Percentiles rank a stretch among this genome's conserved stretches.
phyloP scores from a whole-genome alignment of 352 stramenopile genomes.

The Aphanomyces invadans region DNA sequence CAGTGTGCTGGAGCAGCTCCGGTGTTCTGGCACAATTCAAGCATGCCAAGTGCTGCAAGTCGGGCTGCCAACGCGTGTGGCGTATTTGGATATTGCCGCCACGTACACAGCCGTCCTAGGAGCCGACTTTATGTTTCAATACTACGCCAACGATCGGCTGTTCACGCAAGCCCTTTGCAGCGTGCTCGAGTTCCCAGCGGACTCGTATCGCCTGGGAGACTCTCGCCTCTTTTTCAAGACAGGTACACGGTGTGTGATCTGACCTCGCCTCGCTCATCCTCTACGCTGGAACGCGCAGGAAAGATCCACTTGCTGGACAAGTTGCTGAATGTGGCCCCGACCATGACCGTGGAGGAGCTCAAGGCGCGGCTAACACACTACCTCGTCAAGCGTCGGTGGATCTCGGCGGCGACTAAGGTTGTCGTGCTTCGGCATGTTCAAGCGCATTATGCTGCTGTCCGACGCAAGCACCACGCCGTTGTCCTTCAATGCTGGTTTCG shows the following conservation, averaged over 20 bases:
- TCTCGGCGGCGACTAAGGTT: slow-evolving; percentile 50
- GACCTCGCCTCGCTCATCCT: too few relatives aligned
- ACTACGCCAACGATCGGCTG: slow-evolving; percentile 72
- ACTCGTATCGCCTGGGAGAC: slow-evolving; percentile 66
- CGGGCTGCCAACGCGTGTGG: slow-evolving; percentile 67
- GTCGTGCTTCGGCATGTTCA: slow-evolving; percentile 62
- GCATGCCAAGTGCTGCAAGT: slow-evolving; percentile 76
- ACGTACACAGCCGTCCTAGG: slow-evolving; percentile 64
- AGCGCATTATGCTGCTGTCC: slow-evolving; percentile 47
- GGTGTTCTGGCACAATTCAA: slow-evolving; percentile 27
- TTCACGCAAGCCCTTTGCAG: slow-evolving; percentile 77
- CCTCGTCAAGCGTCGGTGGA: slow-evolving; percentile 71
- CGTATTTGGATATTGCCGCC: slow-evolving; percentile 74
- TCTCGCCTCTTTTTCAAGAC: slow-evolving; percentile 79
- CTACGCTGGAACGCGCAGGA: too few relatives aligned
- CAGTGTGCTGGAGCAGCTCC: slow-evolving; percentile 28
- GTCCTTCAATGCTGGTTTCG: slow-evolving; percentile 18
- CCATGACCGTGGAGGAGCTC: slow-evolving; percentile 25
- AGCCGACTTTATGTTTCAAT: slow-evolving; percentile 46
- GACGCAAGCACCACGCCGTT: background rate
- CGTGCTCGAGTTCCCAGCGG: slow-evolving; percentile 64
- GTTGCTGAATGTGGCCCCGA: slow-evolving; percentile 46
- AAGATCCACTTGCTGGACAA: slow-evolving; percentile 80
- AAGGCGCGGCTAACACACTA: slow-evolving; percentile 45
- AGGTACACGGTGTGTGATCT: slow-evolving; percentile 27